Percentiles rank a stretch among this genome's conserved stretches.
Evolutionary conservation across 2,329 filamentous ascomycete species (phyloP).

Genomic region (Cladophialophora chaetospira): DNA sequence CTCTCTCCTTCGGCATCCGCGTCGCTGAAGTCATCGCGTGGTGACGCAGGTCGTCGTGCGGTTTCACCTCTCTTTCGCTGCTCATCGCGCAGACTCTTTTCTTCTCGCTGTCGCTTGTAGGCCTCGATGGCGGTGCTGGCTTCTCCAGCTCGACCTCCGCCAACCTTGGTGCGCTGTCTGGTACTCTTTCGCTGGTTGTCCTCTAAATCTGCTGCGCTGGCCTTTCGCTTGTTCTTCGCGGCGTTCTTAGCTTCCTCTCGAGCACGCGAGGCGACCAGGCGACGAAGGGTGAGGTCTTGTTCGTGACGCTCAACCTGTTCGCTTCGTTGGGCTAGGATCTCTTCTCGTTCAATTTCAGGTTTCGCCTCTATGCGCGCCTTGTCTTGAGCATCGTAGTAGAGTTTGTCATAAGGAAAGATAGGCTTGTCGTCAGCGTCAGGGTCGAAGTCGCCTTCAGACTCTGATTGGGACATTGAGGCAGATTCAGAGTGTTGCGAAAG

Average conservation of each 20-base stretch:
- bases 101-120: slow-evolving; percentile 63
- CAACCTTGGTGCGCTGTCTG: slow-evolving; percentile 68
- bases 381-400: slow-evolving; percentile 73
- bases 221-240: slow-evolving; percentile 70
- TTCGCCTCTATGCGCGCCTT: slow-evolving; percentile 79
- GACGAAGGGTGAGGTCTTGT: slow-evolving; percentile 79
- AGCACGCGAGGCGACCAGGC: slow-evolving; percentile 71
- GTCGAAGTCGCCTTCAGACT: slow-evolving; percentile 69
- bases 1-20: slow-evolving; percentile 72
- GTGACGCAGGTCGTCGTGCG: slow-evolving; percentile 51
- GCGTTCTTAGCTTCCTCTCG: slow-evolving; percentile 57
- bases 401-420: slow-evolving; percentile 82
- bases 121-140: slow-evolving; percentile 73
- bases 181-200: slow-evolving; percentile 74
- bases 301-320: slow-evolving; percentile 78
- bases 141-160: slow-evolving; percentile 67
- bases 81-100: slow-evolving; percentile 55
- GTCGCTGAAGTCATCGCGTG: slow-evolving; percentile 59
- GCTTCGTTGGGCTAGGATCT: slow-evolving; percentile 83
- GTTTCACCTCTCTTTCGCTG: slow-evolving; percentile 47
- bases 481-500: slow-evolving; percentile 74
- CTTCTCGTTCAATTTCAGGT: slow-evolving; percentile 88
- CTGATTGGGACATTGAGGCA: slow-evolving; percentile 86
- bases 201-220: slow-evolving; percentile 74
- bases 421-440: slow-evolving; percentile 51